phyloP scores from a whole-genome alignment of 129 eudicot genomes.

The Dittrichia graveolens region DNA sequence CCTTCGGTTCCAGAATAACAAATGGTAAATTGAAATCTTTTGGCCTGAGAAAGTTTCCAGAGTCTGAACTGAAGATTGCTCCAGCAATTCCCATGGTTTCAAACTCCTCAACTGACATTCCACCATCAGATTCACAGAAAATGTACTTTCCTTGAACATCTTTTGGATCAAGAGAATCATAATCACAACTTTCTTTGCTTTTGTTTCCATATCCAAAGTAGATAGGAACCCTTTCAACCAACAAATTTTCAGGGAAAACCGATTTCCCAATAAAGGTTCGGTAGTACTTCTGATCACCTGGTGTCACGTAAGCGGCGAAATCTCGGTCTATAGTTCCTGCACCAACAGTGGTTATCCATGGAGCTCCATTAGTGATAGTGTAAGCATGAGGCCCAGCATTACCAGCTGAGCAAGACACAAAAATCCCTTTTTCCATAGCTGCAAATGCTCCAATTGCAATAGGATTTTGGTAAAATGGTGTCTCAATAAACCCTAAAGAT shows the following conservation, averaged over 20 bases:
- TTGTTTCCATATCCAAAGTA: slow-evolving; percentile 48
- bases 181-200: slow-evolving; percentile 50
- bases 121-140: slow-evolving; percentile 40
- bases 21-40: slow-evolving; percentile 36
- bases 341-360: slow-evolving; percentile 56
- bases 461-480: slow-evolving; percentile 42
- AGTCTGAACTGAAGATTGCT: slow-evolving; percentile 42
- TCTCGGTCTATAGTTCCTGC: slow-evolving; percentile 50
- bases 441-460: slow-evolving; percentile 54
- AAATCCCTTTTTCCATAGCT: slow-evolving; percentile 55
- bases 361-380: slow-evolving; percentile 53
- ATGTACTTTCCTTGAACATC: slow-evolving; percentile 46
- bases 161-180: slow-evolving; percentile 40
- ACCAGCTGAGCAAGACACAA: slow-evolving; percentile 55
- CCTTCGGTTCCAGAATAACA: slow-evolving; percentile 30
- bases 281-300: slow-evolving; percentile 28
- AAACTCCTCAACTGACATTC: slow-evolving; percentile 10
- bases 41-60: slow-evolving; percentile 29
- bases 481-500: slow-evolving; percentile 41
- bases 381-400: slow-evolving; percentile 51
- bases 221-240: slow-evolving; percentile 50
- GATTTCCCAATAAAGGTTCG: slow-evolving; percentile 39
- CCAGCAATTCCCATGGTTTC: slow-evolving; percentile 40
- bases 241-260: slow-evolving; percentile 38
- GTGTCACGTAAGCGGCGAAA: slow-evolving; percentile 38